A percentile compares a stretch with the other conserved stretches of the same genome.
These are phyloP conservation scores for Neonectria faginata DNA, from an alignment of 2,329 filamentous ascomycete species.

Conservation along the genomic window DNA sequence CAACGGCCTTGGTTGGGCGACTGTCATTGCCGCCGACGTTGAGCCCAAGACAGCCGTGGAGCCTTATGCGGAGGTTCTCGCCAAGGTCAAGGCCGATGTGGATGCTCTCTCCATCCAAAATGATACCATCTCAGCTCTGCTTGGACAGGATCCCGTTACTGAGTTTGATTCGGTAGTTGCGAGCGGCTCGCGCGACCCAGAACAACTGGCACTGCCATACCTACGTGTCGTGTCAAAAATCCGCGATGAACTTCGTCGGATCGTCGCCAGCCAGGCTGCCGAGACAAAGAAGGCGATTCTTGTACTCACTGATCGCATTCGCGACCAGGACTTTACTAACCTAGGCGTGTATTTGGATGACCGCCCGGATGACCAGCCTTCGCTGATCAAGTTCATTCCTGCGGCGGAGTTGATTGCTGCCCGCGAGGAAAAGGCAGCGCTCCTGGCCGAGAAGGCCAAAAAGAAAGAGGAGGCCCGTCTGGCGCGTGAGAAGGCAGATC, in stretches of 20 bases:
- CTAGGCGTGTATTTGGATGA: slow-evolving; percentile 91
- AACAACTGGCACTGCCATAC: slow-evolving; percentile 67
- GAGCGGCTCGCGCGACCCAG: slow-evolving; percentile 61
- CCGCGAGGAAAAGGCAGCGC: slow-evolving; percentile 69
- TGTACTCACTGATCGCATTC: slow-evolving; percentile 80
- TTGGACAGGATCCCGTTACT: slow-evolving; percentile 56
- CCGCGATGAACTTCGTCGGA: slow-evolving; percentile 70
- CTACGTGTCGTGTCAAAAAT: slow-evolving; percentile 66
- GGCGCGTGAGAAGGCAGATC: slow-evolving; percentile 62
- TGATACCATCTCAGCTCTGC: slow-evolving; percentile 56
- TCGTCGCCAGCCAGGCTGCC: slow-evolving; percentile 60
- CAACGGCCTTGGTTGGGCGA: slow-evolving; percentile 68
- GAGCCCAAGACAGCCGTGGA: slow-evolving; percentile 60
- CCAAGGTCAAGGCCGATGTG: slow-evolving; percentile 60
- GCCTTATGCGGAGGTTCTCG: slow-evolving; percentile 60
- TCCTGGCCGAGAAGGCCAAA: slow-evolving; percentile 69
- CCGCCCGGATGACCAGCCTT: slow-evolving; percentile 72
- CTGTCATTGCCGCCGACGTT: slow-evolving; percentile 53
- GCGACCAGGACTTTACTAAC: slow-evolving; percentile 84
- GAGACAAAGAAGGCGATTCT: slow-evolving; percentile 78
- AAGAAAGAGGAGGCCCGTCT: slow-evolving; percentile 67
- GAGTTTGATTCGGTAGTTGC: slow-evolving; percentile 62
- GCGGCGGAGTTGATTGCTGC: slow-evolving; percentile 68
- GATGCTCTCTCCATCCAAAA: slow-evolving; percentile 61
- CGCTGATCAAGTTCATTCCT: slow-evolving; percentile 77